phyloP scores from a whole-genome alignment of 1,284 basidiomycete species.

The Cerioporus squamosus region DNA sequence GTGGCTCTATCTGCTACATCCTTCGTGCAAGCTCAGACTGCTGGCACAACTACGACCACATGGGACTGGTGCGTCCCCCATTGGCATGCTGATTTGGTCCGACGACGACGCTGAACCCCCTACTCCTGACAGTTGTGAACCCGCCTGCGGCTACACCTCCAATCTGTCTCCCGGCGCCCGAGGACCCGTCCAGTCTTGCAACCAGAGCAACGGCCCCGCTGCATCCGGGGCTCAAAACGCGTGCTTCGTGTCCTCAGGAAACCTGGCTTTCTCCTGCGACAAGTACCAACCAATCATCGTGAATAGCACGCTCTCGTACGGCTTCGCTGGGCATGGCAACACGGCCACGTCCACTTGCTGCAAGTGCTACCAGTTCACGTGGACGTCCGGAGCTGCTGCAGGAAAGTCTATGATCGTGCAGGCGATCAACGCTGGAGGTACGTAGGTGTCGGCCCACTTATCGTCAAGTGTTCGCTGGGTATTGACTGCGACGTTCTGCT shows the following conservation, averaged over 20 bases:
- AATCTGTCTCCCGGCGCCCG: constrained; percentile 17
- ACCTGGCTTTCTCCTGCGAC: constrained; percentile 26
- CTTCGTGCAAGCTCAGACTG: constrained; percentile 8
- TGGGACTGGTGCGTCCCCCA: constrained; percentile 22
- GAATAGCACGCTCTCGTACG: constrained; percentile 28
- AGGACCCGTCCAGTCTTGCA: constrained; percentile 26
- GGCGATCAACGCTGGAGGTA: constrained; percentile 28
- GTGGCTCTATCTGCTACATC: background rate
- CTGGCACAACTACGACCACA: constrained; percentile 25
- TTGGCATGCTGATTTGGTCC: background rate
- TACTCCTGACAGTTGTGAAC: constrained; percentile 19
- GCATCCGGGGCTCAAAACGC: constrained; percentile 26
- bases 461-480: no score
- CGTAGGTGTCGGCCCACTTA: no score
- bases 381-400: constrained; percentile 24
- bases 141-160: constrained; percentile 24
- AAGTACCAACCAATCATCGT: constrained; percentile 29
- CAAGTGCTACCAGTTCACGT: constrained; percentile 30
- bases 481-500: background rate
- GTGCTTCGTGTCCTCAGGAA: constrained; percentile 24
- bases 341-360: constrained; percentile 26
- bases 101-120: background rate
- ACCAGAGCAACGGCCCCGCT: constrained; percentile 17
- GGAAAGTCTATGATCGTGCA: constrained; percentile 31
- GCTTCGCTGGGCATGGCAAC: constrained; percentile 29